Percentiles rank a stretch among this genome's conserved stretches.
Evolutionary conservation across 768 basidiomycete genomes (phyloP).

Genomic region (Boletales sp.): DNA sequence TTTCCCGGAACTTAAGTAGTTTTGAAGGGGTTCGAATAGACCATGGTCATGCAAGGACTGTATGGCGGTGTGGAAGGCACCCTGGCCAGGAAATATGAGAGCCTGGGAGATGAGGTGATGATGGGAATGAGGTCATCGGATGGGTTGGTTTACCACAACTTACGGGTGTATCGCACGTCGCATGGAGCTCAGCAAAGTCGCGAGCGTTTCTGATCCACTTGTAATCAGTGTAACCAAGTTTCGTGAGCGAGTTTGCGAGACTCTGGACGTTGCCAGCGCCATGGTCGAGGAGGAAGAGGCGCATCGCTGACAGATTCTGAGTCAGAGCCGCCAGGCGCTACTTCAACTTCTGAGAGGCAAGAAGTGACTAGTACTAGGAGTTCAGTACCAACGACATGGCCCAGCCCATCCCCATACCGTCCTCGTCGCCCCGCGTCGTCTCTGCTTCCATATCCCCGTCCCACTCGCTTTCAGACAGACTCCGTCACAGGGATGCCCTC

Average conservation of each 20-base stretch:
- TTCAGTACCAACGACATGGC: conserved; percentile 38
- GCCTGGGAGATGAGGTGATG: conserved; percentile 46
- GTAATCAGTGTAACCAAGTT: conserved; percentile 76
- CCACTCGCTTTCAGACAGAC: conserved; percentile 43
- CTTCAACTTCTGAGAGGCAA: too few species aligned
- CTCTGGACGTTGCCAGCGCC: conserved; percentile 95
- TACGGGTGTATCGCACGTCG: conserved; percentile 51
- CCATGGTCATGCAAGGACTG: conserved; percentile 68
- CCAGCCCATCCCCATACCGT: conserved; percentile 43
- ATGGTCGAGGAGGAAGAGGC: conserved; percentile 90
- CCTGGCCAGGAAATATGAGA: conserved; percentile 96
- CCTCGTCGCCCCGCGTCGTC: conserved; percentile 30
- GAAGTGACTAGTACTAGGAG: not conserved
- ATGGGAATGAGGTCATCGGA: conserved; percentile 1
- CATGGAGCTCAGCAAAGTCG: conserved; percentile 64
- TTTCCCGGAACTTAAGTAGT: conserved; percentile 81
- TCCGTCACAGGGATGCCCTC: conserved; percentile 36
- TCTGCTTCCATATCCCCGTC: conserved; percentile 55
- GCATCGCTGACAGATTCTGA: conserved; percentile 30
- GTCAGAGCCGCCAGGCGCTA: not conserved
- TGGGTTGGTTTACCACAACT: conserved; percentile 34
- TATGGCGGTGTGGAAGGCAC: conserved; percentile 88
- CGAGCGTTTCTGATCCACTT: conserved; percentile 79
- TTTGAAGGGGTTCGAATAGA: conserved; percentile 72
- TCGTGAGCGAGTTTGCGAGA: conserved; percentile 85